phyloP scores from a whole-genome alignment of 108 stramenopile species.

The Hondaea fermentalgiana region DNA sequence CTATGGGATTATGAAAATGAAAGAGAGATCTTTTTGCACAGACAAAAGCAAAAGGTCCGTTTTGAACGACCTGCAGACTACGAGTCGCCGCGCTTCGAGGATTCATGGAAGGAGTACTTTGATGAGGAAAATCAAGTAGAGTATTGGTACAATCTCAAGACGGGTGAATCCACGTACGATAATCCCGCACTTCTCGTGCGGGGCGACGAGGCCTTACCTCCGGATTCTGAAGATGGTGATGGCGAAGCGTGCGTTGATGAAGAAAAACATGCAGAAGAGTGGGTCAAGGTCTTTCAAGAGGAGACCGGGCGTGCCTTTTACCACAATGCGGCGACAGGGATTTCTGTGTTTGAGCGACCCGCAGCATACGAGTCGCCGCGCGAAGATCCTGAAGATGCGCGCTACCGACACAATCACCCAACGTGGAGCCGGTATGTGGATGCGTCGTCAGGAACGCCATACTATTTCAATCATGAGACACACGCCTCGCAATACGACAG shows the following conservation, averaged over 20 bases:
- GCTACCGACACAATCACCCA: neutral
- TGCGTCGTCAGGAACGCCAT: neutral
- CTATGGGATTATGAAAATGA: neutral
- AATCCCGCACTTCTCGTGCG: neutral
- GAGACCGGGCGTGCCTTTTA: neutral
- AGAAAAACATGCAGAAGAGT: neutral
- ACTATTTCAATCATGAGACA: neutral
- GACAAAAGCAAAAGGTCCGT: neutral
- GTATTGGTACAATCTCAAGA: neutral
- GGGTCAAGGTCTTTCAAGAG: neutral
- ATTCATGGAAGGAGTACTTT: neutral
- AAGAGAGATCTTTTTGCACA: neutral
- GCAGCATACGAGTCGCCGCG: constrained; percentile 11
- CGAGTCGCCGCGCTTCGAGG: neutral
- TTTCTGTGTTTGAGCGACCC: neutral
- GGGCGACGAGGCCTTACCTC: no score
- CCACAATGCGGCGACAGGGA: constrained; percentile 8
- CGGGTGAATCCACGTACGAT: neutral
- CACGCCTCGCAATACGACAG: neutral
- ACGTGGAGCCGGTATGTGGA: neutral
- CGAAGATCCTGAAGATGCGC: neutral
- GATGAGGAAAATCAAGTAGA: neutral
- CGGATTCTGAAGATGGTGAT: no score
- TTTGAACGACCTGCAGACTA: neutral
- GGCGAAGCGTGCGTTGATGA: neutral